Percentiles rank a stretch among this genome's conserved stretches.
These are phyloP conservation scores for Lathyrus aphaca DNA, from an alignment of 306 rosid genomes.

Conservation along the genomic window DNA sequence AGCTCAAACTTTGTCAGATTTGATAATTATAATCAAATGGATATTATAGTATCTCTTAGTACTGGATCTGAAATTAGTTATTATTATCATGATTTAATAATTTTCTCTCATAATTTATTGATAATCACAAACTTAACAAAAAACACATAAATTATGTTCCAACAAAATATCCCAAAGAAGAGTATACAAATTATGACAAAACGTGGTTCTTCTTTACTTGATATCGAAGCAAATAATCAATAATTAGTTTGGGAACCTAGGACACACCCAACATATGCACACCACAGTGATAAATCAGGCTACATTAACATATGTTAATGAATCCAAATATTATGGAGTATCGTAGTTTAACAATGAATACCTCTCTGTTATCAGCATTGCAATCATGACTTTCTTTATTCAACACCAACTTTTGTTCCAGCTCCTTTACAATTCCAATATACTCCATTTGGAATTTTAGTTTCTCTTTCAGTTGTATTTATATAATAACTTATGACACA, in stretches of 20 bases:
- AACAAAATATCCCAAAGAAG: conserved; percentile 4
- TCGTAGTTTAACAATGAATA: conserved; percentile 43
- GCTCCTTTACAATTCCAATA: conserved; percentile 89
- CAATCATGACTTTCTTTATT: conserved; percentile 62
- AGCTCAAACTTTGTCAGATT: not conserved
- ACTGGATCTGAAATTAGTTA: no score
- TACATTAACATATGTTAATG: conserved; percentile 1
- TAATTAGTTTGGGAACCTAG: conserved; percentile 6
- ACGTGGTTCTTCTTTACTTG: conserved; percentile 7
- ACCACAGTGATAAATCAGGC: not conserved
- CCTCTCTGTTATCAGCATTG: conserved; percentile 62
- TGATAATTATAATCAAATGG: not conserved
- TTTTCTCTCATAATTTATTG: no score
- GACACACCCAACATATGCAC: not conserved
- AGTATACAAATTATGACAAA: conserved; percentile 12
- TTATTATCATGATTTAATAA: no score
- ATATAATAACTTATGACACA: conserved; percentile 5
- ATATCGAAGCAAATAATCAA: not conserved
- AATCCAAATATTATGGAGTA: conserved; percentile 4
- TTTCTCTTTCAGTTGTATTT: conserved; percentile 91
- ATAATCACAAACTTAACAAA: no score
- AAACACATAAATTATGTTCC: not conserved
- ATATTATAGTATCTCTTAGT: no score
- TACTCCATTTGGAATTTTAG: conserved; percentile 92
- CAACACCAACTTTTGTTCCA: conserved; percentile 92